A percentile compares a stretch with the other conserved stretches of the same genome.
These are phyloP conservation scores for Elsinoe batatas DNA, from an alignment of 2,329 filamentous ascomycete species.

Conservation along the genomic window DNA sequence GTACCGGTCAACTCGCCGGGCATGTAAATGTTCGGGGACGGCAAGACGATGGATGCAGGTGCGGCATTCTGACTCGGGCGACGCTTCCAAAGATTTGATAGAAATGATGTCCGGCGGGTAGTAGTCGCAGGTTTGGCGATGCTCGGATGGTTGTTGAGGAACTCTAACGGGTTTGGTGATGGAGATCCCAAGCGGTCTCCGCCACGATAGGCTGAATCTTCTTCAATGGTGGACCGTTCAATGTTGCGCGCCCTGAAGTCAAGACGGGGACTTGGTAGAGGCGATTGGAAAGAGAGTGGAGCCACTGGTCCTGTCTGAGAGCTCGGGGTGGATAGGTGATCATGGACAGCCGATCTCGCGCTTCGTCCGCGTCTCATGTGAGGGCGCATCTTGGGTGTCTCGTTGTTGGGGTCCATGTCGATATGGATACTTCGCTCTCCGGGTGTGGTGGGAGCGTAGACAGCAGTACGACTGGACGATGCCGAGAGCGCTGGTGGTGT, in stretches of 20 bases:
- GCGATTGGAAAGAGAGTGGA: background rate
- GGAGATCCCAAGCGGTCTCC: background rate
- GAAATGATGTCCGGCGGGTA: background rate
- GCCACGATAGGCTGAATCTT: background rate
- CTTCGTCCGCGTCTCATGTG: background rate
- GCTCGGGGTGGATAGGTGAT: background rate
- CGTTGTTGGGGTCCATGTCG: background rate
- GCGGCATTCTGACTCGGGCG: background rate
- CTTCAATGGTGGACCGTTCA: constrained; percentile 2
- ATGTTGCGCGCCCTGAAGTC: constrained; percentile 6
- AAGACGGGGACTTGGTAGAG: background rate
- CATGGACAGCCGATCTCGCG: background rate
- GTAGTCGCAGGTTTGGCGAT: background rate
- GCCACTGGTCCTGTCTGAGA: background rate
- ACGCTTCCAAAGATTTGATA: constrained; percentile 8
- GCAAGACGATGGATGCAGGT: background rate
- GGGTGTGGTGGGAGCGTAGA: background rate
- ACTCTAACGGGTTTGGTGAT: background rate
- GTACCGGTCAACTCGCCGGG: background rate
- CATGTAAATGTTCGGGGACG: background rate
- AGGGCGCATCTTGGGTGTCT: background rate
- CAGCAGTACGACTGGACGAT: background rate
- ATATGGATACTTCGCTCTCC: background rate
- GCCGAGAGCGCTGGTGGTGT: background rate
- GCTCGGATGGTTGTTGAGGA: background rate